These are phyloP conservation scores for Phytophthora sojae DNA, from an alignment of 352 stramenopile species.

Conservation along the genomic window DNA sequence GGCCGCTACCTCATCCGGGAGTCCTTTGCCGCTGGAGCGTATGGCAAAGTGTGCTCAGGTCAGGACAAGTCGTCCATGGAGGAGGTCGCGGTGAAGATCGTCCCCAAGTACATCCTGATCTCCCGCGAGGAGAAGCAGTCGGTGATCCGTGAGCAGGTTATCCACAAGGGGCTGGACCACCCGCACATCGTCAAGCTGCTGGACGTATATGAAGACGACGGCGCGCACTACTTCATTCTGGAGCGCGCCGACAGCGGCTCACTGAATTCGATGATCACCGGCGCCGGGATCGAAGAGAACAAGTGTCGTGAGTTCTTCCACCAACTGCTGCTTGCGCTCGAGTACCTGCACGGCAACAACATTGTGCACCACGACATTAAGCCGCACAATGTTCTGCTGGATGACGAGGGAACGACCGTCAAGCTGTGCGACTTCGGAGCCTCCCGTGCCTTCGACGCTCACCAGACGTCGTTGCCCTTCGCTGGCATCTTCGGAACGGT, in stretches of 20 bases:
- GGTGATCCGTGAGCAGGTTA: slow-evolving; percentile 75
- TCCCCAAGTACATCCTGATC: slow-evolving; percentile 77
- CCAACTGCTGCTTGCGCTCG: slow-evolving; percentile 66
- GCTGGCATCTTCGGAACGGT: slow-evolving; percentile 75
- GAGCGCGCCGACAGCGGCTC: slow-evolving; percentile 68
- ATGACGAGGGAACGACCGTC: slow-evolving; percentile 50
- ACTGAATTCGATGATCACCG: slow-evolving; percentile 61
- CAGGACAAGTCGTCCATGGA: slow-evolving; percentile 61
- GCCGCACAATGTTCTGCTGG: slow-evolving; percentile 81
- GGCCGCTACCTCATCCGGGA: slow-evolving; percentile 78
- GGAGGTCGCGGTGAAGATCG: slow-evolving; percentile 78
- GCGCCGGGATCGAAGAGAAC: slow-evolving; percentile 55
- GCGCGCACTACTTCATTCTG: slow-evolving; percentile 79
- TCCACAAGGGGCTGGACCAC: slow-evolving; percentile 71
- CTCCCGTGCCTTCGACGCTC: slow-evolving; percentile 69
- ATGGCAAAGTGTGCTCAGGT: slow-evolving; percentile 67
- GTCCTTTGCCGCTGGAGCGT: slow-evolving; percentile 74
- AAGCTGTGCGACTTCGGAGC: slow-evolving; percentile 89
- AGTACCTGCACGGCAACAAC: slow-evolving; percentile 73
- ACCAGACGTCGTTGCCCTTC: slow-evolving; percentile 62
- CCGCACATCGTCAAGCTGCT: slow-evolving; percentile 82
- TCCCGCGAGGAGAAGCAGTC: slow-evolving; percentile 77
- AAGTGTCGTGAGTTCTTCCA: slow-evolving; percentile 62
- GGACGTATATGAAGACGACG: slow-evolving; percentile 77
- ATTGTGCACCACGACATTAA: slow-evolving; percentile 94